A percentile compares a stretch with the other conserved stretches of the same genome.
Conservation (phyloP, 1,139 yeast species). For the Blastobotrys niveus region DNA sequence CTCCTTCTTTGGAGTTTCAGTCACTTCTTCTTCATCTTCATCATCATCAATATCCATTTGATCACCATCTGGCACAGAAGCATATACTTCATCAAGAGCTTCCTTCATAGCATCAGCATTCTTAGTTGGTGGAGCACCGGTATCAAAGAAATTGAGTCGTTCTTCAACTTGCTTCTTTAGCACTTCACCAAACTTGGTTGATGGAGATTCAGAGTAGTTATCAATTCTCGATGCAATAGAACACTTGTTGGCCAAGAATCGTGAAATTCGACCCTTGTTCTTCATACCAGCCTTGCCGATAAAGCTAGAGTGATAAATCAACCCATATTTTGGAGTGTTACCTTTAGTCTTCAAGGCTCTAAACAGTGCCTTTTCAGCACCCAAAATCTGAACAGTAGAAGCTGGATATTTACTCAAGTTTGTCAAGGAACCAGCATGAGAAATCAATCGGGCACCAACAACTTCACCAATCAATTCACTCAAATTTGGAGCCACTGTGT, state of each 20-base stretch:
- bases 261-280: conserved; percentile 98
- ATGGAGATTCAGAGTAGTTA: conserved; percentile 58
- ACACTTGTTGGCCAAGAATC: conserved; percentile 98
- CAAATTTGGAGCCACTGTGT: conserved; percentile 95
- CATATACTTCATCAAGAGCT: conserved; percentile 65
- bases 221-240: conserved; percentile 98
- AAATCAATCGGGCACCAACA: conserved; percentile 95
- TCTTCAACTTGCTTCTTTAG: conserved; percentile 97
- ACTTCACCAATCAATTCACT: conserved; percentile 96
- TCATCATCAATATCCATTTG: conserved; percentile 49
- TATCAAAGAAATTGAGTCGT: conserved; percentile 89
- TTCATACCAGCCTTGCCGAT: conserved; percentile 95
- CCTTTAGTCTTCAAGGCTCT: conserved; percentile 98
- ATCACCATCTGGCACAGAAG: conserved; percentile 43
- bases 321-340: conserved; percentile 97
- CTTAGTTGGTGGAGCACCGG: conserved; percentile 96
- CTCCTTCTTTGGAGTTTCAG: conserved; percentile 31
- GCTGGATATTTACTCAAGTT: conserved; percentile 97
- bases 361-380: conserved; percentile 98
- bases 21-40: conserved; percentile 39
- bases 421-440: conserved; percentile 97
- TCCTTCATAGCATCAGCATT: conserved; percentile 89
- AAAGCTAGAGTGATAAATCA: conserved; percentile 93
- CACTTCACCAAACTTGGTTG: conserved; percentile 78
- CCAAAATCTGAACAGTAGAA: conserved; percentile 94